These are phyloP conservation scores for Diaporthe sp. DNA, from an alignment of 2,329 filamentous ascomycete genomes.

Conservation along the genomic window DNA sequence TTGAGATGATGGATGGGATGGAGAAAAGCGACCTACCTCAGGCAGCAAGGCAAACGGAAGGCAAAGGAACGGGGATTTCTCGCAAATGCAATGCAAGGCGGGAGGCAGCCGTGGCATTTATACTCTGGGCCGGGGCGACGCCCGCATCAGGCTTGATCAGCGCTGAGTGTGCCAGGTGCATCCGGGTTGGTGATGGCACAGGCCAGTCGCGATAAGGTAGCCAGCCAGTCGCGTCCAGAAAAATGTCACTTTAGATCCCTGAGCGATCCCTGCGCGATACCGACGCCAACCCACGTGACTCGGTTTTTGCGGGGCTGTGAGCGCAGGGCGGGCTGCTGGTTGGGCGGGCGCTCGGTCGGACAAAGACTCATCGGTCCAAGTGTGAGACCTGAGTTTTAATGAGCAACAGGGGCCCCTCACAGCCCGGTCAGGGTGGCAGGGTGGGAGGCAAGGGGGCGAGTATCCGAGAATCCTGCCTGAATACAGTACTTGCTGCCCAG, in stretches of 20 bases:
- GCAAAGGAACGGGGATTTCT: not conserved
- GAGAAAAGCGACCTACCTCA: conserved; percentile 35
- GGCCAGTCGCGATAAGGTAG: conserved; percentile 31
- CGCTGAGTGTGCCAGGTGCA: conserved; percentile 35
- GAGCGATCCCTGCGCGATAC: conserved; percentile 17
- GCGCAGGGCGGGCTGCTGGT: not conserved
- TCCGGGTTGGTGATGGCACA: conserved; percentile 36
- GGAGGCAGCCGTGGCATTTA: conserved; percentile 35
- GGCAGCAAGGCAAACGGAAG: conserved; percentile 35
- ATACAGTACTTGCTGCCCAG: no score
- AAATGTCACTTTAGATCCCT: conserved; percentile 4
- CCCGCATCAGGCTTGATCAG: conserved; percentile 36
- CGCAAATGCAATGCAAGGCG: conserved; percentile 14
- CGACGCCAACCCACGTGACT: conserved; percentile 35
- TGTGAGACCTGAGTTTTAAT: conserved; percentile 32
- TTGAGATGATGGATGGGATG: not conserved
- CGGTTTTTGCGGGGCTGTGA: not conserved
- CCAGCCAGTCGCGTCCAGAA: conserved; percentile 37
- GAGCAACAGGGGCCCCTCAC: conserved; percentile 33
- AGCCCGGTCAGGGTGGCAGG: conserved; percentile 21
- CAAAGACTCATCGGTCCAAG: conserved; percentile 38
- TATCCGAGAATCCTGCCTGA: not conserved
- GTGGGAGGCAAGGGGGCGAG: conserved; percentile 26
- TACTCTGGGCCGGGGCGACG: conserved; percentile 6
- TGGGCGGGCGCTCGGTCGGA: conserved; percentile 27